phyloP scores from a whole-genome alignment of 2,329 filamentous ascomycete genomes.

The Gliomastix tumulicola region DNA sequence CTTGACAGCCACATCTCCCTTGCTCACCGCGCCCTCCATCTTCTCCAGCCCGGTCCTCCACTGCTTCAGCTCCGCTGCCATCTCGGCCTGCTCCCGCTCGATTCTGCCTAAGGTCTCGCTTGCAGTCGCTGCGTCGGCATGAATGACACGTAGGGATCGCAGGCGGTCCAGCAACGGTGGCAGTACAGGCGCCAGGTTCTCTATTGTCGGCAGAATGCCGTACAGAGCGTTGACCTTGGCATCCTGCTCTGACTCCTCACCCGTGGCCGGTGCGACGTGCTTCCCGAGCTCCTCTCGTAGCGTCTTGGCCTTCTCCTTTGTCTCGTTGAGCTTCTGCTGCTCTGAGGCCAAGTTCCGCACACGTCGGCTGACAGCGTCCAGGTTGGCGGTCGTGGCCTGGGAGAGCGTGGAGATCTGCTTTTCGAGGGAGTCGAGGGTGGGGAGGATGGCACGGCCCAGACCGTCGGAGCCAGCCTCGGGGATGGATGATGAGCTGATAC shows the following conservation, averaged over 20 bases:
- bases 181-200: conserved; percentile 75
- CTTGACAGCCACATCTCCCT: conserved; percentile 63
- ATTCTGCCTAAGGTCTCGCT: conserved; percentile 69
- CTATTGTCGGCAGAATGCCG: conserved; percentile 80
- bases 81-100: conserved; percentile 73
- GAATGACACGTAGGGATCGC: conserved; percentile 74
- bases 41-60: conserved; percentile 79
- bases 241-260: conserved; percentile 60
- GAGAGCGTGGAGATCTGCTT: conserved; percentile 72
- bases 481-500: conserved; percentile 64
- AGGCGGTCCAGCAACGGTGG: conserved; percentile 81
- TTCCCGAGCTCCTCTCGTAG: conserved; percentile 52
- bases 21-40: conserved; percentile 67
- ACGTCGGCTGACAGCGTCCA: conserved; percentile 65
- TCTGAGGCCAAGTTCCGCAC: conserved; percentile 66
- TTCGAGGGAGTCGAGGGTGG: conserved; percentile 73
- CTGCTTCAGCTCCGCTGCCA: conserved; percentile 74
- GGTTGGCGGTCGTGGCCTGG: conserved; percentile 62
- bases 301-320: conserved; percentile 53
- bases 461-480: conserved; percentile 53
- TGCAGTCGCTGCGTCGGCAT: conserved; percentile 79
- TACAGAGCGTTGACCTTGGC: conserved; percentile 90
- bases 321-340: conserved; percentile 63
- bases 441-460: conserved; percentile 64
- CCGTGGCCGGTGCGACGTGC: conserved; percentile 30